Base-by-base conservation (phyloP, 345 rosid species). In the Linum tenue region DNA sequence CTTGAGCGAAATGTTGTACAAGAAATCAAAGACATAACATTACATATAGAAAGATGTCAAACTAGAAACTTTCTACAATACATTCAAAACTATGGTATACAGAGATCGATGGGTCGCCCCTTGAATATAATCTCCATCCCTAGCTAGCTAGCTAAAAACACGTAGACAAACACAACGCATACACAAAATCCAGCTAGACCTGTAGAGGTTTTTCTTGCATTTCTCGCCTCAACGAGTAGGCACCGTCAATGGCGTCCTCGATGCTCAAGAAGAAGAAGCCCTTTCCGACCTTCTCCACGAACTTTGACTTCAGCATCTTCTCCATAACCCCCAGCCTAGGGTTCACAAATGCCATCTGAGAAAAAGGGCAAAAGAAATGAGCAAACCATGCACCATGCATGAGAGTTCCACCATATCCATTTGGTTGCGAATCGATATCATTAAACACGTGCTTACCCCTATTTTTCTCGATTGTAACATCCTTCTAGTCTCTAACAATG, bases 291-390 rank as follows among this genome's bases (percentile, higher is more conserved):
- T 60, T 66, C 42, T 87, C 92, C 1, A 76, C 71, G 55, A 92
- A 82, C 16, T 82, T 69, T 0, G 98, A 72, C 64, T 78, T 67
- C 40, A 78, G 85, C 92, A 92, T 70, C 84, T 92, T 92, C 78
- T 92, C 98, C 76, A 89, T 36, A 2, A 89, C 92, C 38, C 78
- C 96, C 11, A 77, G 43, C 70, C 96, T 82, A 5, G 98, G 96
- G 60, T 92, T 89, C 62, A 92, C 72, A 62, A 92, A 63, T 69
- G 69, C 73, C 74, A 87, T 62, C 97, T 91, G 31, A 22, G 31
- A 22, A 22, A 22, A 22, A 22, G 31, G 31, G 79, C 66, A 72
- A 56, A n/a, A 56, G 35, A 55, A 37, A 65, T 64, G 3, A 22
- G 7, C 11, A 2, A 69, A 37, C 5, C 9, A 40, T 38, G 16